Conservation (phyloP, 129 eudicot species). For the Arctium minus region DNA sequence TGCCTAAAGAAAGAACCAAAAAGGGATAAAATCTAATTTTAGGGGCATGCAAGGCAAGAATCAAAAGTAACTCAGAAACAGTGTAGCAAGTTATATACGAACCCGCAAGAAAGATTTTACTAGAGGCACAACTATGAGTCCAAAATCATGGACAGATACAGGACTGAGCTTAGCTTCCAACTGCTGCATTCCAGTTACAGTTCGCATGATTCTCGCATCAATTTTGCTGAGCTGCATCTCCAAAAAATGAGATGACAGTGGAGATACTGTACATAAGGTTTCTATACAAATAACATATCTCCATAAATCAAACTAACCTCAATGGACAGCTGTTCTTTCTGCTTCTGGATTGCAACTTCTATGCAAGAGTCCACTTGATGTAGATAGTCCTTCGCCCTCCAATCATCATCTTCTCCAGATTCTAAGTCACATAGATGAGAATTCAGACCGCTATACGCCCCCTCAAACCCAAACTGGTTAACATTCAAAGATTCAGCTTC, state of each 20-base stretch:
- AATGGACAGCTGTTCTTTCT: conserved; percentile 61
- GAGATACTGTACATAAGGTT: conserved; percentile 11
- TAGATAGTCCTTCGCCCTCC: conserved; percentile 67
- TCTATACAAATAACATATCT: not conserved
- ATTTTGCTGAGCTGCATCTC: conserved; percentile 84
- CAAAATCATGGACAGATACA: conserved; percentile 63
- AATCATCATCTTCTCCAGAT: conserved; percentile 62
- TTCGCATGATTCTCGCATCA: conserved; percentile 71
- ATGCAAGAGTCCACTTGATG: conserved; percentile 74
- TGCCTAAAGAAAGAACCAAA: conserved; percentile 42
- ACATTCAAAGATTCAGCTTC: conserved; percentile 70
- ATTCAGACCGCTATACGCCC: conserved; percentile 42
- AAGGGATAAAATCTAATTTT: conserved; percentile 34
- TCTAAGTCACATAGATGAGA: conserved; percentile 65
- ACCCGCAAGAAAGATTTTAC: conserved; percentile 87
- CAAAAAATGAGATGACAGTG: conserved; percentile 34
- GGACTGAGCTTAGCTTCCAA: conserved; percentile 74
- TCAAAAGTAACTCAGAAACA: conserved; percentile 31
- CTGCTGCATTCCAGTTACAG: conserved; percentile 70
- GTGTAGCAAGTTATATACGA: conserved; percentile 23
- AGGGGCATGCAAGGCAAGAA: conserved; percentile 23
- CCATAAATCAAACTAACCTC: conserved; percentile 61
- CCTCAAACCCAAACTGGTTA: conserved; percentile 64
- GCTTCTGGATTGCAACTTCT: conserved; percentile 78
- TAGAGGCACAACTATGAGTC: conserved; percentile 63